A percentile compares a stretch with the other conserved stretches of the same genome.
phyloP scores from a whole-genome alignment of 176 grass and related monocot genomes.

The Aegilops longissima region DNA sequence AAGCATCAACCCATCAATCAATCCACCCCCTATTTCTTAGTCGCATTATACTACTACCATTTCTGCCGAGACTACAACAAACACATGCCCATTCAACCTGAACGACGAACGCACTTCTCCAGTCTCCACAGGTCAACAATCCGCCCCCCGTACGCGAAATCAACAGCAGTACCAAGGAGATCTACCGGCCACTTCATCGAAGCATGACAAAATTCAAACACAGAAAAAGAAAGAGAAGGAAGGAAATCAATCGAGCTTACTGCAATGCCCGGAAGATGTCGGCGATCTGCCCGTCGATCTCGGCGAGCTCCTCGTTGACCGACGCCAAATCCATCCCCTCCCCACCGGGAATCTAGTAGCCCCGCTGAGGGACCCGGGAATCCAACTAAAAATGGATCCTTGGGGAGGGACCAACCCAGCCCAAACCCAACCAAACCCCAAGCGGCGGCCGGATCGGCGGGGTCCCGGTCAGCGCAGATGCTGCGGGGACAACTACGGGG shows the following conservation, averaged over 20 bases:
- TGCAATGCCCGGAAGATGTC: constrained; percentile 92
- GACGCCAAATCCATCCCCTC: constrained; percentile 84
- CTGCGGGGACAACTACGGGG: background rate
- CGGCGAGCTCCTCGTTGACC: constrained; percentile 82
- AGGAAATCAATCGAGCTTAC: constrained; percentile 46
- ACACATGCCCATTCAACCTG: background rate
- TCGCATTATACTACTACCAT: background rate
- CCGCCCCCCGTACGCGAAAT: background rate
- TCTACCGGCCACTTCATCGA: background rate
- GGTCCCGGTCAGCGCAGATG: constrained; percentile 1
- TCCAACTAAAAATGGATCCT: constrained; percentile 6
- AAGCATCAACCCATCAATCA: background rate
- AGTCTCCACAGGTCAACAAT: constrained; percentile 1
- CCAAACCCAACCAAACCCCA: background rate
- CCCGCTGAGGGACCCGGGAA: background rate
- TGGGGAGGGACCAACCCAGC: background rate
- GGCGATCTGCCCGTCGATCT: constrained; percentile 82
- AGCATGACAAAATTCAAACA: background rate
- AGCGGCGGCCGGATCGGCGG: constrained; percentile 1
- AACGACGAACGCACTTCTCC: background rate
- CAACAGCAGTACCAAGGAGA: background rate
- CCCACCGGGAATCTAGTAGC: background rate
- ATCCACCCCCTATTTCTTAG: background rate
- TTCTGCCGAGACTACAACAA: background rate
- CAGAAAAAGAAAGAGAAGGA: background rate